A percentile compares a stretch with the other conserved stretches of the same genome.
Evolutionary conservation across 1,284 basidiomycete species (phyloP).

Genomic region (Ganoderma resinaceum): DNA sequence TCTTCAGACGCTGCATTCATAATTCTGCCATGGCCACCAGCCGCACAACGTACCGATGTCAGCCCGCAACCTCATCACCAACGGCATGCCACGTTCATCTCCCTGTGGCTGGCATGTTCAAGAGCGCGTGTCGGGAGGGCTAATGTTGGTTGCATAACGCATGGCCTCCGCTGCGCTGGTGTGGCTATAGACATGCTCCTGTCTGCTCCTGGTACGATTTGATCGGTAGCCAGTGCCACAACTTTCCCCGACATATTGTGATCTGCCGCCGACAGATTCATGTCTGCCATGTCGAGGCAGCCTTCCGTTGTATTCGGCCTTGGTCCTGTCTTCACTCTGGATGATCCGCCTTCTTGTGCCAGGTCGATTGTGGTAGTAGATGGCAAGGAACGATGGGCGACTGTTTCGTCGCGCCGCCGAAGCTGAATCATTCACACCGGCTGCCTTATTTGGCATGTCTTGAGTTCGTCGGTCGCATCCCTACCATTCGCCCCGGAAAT

Average conservation of each 20-base stretch:
- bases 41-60: background rate
- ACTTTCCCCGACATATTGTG: background rate
- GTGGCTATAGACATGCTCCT: slow-evolving; percentile 4
- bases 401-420: background rate
- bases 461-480: background rate
- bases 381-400: background rate
- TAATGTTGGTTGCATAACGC: slow-evolving; percentile 6
- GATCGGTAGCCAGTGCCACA: slow-evolving; percentile 17
- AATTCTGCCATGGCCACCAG: background rate
- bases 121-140: slow-evolving; percentile 1
- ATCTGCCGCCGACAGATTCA: slow-evolving; percentile 11
- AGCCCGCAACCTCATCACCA: background rate
- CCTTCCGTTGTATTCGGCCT: slow-evolving; percentile 10
- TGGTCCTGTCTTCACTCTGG: background rate
- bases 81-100: background rate
- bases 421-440: slow-evolving; percentile 13
- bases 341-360: background rate
- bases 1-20: background rate
- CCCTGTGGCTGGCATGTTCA: background rate
- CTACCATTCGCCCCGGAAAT: background rate
- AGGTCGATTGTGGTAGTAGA: background rate
- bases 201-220: slow-evolving; percentile 16
- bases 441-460: slow-evolving; percentile 20
- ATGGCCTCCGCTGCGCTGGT: background rate
- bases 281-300: slow-evolving; percentile 1